phyloP scores from a whole-genome alignment of 257 asterid species.

The Rubia yunnanensis region DNA sequence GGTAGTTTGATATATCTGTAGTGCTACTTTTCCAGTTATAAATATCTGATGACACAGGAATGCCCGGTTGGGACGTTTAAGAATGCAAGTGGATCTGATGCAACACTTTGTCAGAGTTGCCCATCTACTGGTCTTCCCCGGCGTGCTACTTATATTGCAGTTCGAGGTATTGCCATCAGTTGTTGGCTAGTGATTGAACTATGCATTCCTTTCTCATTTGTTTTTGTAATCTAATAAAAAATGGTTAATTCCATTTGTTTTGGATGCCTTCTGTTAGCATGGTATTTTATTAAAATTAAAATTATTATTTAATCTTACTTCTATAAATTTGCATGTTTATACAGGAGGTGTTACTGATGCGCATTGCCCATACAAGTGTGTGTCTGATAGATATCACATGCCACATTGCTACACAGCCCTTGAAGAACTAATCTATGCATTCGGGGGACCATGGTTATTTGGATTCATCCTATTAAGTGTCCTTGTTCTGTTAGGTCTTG shows the following conservation, averaged over 20 bases:
- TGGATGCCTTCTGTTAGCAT: neutral
- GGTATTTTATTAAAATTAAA: no score
- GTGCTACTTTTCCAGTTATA: constrained; percentile 9
- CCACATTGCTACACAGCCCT: constrained; percentile 83
- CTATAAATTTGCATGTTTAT: constrained; percentile 6
- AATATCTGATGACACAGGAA: constrained; percentile 45
- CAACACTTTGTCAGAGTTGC: constrained; percentile 54
- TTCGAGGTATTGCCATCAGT: constrained; percentile 49
- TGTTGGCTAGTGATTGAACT: neutral
- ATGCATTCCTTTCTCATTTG: constrained; percentile 1
- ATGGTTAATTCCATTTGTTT: neutral
- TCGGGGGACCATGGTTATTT: constrained; percentile 93
- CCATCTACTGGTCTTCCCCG: constrained; percentile 64
- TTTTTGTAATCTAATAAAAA: neutral
- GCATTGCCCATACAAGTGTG: constrained; percentile 82
- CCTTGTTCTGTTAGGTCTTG: constrained; percentile 71
- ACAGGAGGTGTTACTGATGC: constrained; percentile 69
- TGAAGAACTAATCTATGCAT: constrained; percentile 76
- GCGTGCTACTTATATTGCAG: constrained; percentile 53
- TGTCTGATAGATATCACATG: constrained; percentile 79
- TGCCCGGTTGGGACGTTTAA: constrained; percentile 88
- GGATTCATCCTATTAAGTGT: constrained; percentile 59
- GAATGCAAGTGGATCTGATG: constrained; percentile 63
- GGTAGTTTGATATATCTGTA: neutral
- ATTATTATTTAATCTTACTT: neutral